Base-by-base conservation (phyloP, 495 filamentous ascomycete species). In the Hypoxylon crocopeplum region DNA sequence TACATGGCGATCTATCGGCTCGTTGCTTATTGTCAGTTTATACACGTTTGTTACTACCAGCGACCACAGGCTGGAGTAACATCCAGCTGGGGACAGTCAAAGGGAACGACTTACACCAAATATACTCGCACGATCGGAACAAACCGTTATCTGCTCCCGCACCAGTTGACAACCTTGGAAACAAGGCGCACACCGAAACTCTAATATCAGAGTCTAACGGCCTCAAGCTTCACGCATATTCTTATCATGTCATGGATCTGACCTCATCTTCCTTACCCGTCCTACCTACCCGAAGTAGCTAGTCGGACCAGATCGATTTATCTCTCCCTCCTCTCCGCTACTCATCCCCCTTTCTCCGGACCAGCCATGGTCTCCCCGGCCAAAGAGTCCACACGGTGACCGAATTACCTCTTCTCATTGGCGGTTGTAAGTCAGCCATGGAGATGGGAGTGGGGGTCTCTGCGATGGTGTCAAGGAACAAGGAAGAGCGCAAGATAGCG, bases 201-300 rank as follows among this genome's bases (percentile, higher is more conserved):
- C n/a, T n/a, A n/a, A n/a, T n/a, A n/a, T n/a, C n/a, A n/a, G n/a
- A n/a, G n/a, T n/a, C n/a, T n/a, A n/a, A n/a, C n/a, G n/a, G n/a
- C n/a, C n/a, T n/a, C n/a, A n/a, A n/a, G n/a, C n/a, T n/a, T n/a
- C n/a, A n/a, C n/a, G n/a, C 20, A 32, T 11, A 11, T 33, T 39
- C 45, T 39, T 49, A 64, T 55, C 45, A 47, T 45, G n/a, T 46
- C 49, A 33, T 55, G 49, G 41, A 50, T 40, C 55, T 58, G 55
- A 59, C 55, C 49, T 59, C 55, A 59, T 46, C 13, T 33, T 1
- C 24, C 36, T n/a, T 7, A 16, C 13, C n/a, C n/a, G 34, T n/a
- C 15, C 38, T 38, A 54, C 53, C 44, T 64, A 50, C 61, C 55
- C 54, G 45, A 64, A 55, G 32, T 7, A 55, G 61, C 55, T 64